phyloP scores from a whole-genome alignment of 2,329 filamentous ascomycete species.

The Beauveria varroae region DNA sequence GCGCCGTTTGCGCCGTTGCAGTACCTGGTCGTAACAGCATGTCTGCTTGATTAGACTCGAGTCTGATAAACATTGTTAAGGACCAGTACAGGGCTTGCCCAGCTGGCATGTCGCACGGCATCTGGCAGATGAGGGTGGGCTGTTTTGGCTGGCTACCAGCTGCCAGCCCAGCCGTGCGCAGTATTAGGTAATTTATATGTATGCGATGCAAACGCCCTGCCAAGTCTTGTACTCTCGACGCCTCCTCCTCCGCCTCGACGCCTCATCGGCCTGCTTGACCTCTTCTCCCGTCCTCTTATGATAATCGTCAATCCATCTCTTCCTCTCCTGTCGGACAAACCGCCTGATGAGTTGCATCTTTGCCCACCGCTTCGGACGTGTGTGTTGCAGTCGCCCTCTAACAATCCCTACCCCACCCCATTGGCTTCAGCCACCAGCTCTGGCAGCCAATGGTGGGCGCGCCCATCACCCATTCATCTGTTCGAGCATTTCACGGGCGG shows the following conservation, averaged over 20 bases:
- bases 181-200: too few relatives aligned
- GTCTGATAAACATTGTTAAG: not conserved
- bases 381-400: slow-evolving; percentile 6
- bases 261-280: not conserved
- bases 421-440: slow-evolving; percentile 2
- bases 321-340: not conserved
- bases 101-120: not conserved
- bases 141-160: not conserved
- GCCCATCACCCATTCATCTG: not conserved
- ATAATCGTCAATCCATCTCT: not conserved
- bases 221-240: not conserved
- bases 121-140: not conserved
- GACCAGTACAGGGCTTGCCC: not conserved
- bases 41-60: not conserved
- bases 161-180: not conserved
- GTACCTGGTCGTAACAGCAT: not conserved
- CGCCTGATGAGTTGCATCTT: not conserved
- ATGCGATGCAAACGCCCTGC: not conserved
- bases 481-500: not conserved
- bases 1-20: not conserved
- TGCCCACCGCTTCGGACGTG: not conserved
- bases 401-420: not conserved
- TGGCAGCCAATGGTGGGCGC: not conserved
- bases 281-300: not conserved
- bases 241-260: not conserved